Evolutionary conservation across 441 rosid genomes (phyloP), one percentile per base, ranked within the genome.

Genomic region (Erodium texanum): DNA sequence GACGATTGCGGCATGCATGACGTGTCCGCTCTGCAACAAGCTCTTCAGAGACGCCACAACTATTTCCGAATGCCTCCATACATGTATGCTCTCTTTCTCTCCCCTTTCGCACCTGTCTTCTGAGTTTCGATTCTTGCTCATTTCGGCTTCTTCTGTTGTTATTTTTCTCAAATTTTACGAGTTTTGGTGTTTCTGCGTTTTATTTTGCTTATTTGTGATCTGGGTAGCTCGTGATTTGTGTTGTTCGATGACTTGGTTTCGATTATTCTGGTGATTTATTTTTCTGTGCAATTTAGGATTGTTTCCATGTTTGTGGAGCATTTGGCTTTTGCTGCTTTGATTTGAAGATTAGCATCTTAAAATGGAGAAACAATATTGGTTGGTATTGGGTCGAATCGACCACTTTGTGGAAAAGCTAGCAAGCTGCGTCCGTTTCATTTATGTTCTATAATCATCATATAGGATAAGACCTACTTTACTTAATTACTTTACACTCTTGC

Each of bases 11-110:
- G 79, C 86, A 79, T 90, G 92, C 89, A 76, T 90, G 82, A 87
- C 84, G 64, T 92, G 98, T 68, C 85, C 87, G 71, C 84, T 92
- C 74, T 92, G 97, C 80, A 68, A 82, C 41, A 76, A 74, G 67
- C 77, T 90, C 69, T 71, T 92, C 23, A 78, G 71, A 52, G 89
- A 88, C 65, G 93, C 98, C 76, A 92, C 96, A 68, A 90, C 92
- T 82, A 82, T 90, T 65, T 80, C 93, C 64, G 98, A 92, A 76
- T 92, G 98, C 69, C 97, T 92, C 48, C 98, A 92, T 71, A 85
- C 97, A 66, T 93, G 98, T 93, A 65, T 81, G 92, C 34, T 29
- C 34, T 29, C 34, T 29, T n/a, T 29, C 1, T 29, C 34, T 29
- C 34, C 34, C 34, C 34, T 1, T 29, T 86, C 14, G 12, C 2